phyloP scores from a whole-genome alignment of 257 asterid species.

The Fraxinus quadrangulata region DNA sequence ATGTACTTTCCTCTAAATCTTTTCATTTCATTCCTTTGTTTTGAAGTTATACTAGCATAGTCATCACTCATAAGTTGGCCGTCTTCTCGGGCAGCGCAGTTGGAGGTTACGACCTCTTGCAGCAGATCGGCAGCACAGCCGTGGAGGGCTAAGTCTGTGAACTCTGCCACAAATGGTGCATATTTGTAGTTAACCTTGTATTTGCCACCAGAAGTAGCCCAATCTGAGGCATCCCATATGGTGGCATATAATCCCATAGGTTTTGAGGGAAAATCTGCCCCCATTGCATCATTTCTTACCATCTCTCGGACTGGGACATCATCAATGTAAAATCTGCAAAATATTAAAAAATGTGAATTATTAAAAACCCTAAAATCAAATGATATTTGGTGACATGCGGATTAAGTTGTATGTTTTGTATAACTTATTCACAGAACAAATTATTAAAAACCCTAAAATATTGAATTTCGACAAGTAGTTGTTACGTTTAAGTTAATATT shows the following conservation, averaged over 20 bases:
- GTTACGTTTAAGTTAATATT: too few species aligned
- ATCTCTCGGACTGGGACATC: slow-evolving; percentile 81
- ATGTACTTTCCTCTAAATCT: slow-evolving; percentile 55
- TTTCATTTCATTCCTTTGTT: slow-evolving; percentile 62
- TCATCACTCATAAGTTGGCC: slow-evolving; percentile 40
- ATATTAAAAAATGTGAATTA: not conserved
- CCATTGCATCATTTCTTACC: slow-evolving; percentile 63
- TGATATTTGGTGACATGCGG: not conserved
- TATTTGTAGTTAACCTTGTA: slow-evolving; percentile 77
- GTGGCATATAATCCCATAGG: slow-evolving; percentile 94
- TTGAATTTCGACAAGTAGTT: not conserved
- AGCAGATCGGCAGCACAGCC: slow-evolving; percentile 74
- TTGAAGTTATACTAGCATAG: slow-evolving; percentile 43
- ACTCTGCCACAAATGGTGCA: slow-evolving; percentile 85
- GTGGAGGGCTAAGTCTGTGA: slow-evolving; percentile 70
- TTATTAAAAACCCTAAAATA: too few species aligned
- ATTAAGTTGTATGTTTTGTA: slow-evolving; percentile 6
- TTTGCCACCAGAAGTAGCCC: slow-evolving; percentile 97
- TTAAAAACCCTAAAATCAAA: not conserved
- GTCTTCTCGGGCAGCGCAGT: slow-evolving; percentile 34
- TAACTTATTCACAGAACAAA: too few species aligned
- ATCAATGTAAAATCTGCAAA: slow-evolving; percentile 76
- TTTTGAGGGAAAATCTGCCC: slow-evolving; percentile 83
- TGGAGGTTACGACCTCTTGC: slow-evolving; percentile 51
- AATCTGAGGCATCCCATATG: slow-evolving; percentile 94